phyloP scores from a whole-genome alignment of 108 stramenopile species.

The Aurantiochytrium sp. region DNA sequence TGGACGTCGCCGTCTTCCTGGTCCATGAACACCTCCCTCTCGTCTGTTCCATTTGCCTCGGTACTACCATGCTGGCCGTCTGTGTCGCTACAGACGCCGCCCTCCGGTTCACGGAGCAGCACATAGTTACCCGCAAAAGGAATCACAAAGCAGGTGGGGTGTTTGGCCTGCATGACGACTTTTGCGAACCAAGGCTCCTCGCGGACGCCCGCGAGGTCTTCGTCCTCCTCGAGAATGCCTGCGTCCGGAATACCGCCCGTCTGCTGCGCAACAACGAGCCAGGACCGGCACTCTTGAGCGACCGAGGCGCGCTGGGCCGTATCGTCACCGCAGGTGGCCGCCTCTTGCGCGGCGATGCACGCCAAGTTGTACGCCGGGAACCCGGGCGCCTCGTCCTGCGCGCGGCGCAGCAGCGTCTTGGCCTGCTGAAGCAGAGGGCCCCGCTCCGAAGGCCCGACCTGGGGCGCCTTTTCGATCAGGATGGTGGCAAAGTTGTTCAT shows the following conservation, averaged over 20 bases:
- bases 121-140: not conserved
- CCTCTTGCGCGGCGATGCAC: not conserved
- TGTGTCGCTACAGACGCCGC: not conserved
- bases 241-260: slow-evolving; percentile 15
- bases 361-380: slow-evolving; percentile 27
- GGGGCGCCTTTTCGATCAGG: not conserved
- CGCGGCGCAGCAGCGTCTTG: not conserved
- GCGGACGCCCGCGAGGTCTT: not conserved
- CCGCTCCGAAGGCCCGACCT: not conserved
- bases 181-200: not conserved
- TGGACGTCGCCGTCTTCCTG: not conserved
- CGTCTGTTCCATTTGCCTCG: no score
- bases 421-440: not conserved
- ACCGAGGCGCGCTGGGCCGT: not conserved
- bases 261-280: not conserved
- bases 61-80: no score
- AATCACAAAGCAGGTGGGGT: not conserved
- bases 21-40: no score
- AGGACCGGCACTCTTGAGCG: not conserved
- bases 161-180: not conserved
- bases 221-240: not conserved
- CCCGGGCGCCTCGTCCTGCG: not conserved
- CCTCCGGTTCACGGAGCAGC: not conserved
- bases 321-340: not conserved
- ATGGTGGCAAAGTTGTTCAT: slow-evolving; percentile 19